Evolutionary conservation across 2,329 filamentous ascomycete species (phyloP).

Genomic region (Trichophyton verrucosum): DNA sequence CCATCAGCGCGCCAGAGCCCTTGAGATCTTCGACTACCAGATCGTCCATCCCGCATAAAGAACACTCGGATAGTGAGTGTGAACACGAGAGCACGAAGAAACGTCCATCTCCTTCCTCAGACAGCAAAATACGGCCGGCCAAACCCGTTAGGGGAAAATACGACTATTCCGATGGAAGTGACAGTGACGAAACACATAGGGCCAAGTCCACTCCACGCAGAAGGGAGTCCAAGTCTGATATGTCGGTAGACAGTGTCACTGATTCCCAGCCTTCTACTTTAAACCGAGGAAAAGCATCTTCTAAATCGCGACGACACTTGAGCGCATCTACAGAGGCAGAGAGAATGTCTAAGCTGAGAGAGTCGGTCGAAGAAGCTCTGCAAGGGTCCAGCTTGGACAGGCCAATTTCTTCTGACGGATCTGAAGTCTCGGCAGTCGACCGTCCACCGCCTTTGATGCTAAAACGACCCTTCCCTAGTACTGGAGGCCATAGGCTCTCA

Average conservation of each 20-base stretch:
- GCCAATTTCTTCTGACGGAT: constrained; percentile 24
- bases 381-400: constrained; percentile 19
- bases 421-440: constrained; percentile 27
- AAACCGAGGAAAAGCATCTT: constrained; percentile 16
- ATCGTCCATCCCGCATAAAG: neutral
- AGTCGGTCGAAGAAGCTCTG: constrained; percentile 17
- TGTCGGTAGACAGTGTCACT: constrained; percentile 15
- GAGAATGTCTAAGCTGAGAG: constrained; percentile 16
- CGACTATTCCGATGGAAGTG: neutral
- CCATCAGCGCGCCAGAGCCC: constrained; percentile 12
- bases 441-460: constrained; percentile 30
- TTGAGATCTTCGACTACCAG: constrained; percentile 5
- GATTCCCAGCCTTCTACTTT: neutral
- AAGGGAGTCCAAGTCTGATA: constrained; percentile 8
- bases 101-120: neutral
- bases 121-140: neutral
- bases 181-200: neutral
- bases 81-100: neutral
- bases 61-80: neutral
- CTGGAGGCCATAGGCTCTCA: constrained; percentile 42
- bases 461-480: constrained; percentile 39
- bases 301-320: constrained; percentile 10
- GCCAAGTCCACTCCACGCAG: neutral
- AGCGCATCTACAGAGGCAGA: constrained; percentile 12
- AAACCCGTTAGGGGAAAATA: neutral